Evolutionary conservation across 2,329 filamentous ascomycete species (phyloP), one percentile per base, ranked within the genome.

Genomic region (Stagonosporopsis tanaceti): DNA sequence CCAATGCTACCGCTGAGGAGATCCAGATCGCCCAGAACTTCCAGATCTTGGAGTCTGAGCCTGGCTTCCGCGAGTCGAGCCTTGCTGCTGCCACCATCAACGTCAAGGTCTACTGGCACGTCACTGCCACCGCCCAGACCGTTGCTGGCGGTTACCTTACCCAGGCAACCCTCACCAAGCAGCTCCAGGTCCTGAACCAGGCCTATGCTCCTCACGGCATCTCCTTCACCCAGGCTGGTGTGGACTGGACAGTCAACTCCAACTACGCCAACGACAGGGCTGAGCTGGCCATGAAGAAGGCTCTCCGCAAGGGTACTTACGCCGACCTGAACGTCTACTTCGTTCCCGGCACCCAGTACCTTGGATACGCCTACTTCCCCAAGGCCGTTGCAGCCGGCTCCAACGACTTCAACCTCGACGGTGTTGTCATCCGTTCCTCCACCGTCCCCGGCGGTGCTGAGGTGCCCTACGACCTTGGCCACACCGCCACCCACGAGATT

Each of bases 101-200:
- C 39, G 40, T 77, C 47, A 57, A 69, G 15, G 70, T 71, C 41
- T 77, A 73, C 52, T 74, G 73, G 62, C 74, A 77, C 53, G 69
- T 76, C 47, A 61, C 76, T 37, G 66, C 69, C n/a, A 60, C 58
- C 7, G 65, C 64, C 8, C 61, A 46, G 28, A 35, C 53, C 12
- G 57, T 59, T 48, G 47, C 51, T 20, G 44, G 51, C 20, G 57
- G 60, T 6, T 61, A 56, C 45, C 38, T 62, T 24, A 58, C 61
- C 25, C 60, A 62, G 40, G 51, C 57, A 7, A 39, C 50, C 1
- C 48, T 61, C 12, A 37, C 32, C 44, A 41, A 39, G 40, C 61
- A 67, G 48, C 47, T 60, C 44, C 46, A 22, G 4, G 64, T 62
- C 20, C 47, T 67, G 2, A 63, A 65, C 41, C 28, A 15, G 5